Evolutionary conservation across 192 early-diverging fungal genomes (phyloP).

Genomic region (Coemansia reversa): DNA sequence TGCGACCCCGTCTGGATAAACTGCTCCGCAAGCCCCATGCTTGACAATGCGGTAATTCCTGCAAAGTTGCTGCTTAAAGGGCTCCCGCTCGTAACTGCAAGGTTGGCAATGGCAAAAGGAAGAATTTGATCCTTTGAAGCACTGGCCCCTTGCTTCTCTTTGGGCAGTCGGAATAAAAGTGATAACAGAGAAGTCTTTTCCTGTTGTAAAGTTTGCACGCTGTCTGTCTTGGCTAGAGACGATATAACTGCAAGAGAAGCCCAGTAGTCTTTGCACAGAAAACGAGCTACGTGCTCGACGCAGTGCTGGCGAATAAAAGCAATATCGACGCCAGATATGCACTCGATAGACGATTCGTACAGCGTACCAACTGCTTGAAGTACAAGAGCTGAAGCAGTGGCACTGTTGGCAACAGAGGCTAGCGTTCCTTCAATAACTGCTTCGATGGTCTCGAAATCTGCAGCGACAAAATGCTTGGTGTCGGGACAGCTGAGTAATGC

Average conservation of each 20-base stretch:
- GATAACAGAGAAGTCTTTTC: slow-evolving; percentile 27
- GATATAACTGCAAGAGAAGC: slow-evolving; percentile 31
- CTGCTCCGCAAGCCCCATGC: slow-evolving; percentile 51
- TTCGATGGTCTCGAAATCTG: slow-evolving; percentile 26
- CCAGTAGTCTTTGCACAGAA: slow-evolving; percentile 37
- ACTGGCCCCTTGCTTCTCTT: slow-evolving; percentile 22
- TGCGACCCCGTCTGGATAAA: slow-evolving; percentile 31
- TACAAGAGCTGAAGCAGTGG: slow-evolving; percentile 18
- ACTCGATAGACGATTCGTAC: background rate
- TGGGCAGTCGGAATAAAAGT: slow-evolving; percentile 28
- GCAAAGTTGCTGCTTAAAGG: background rate
- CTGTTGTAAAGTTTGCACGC: slow-evolving; percentile 17
- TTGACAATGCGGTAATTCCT: background rate
- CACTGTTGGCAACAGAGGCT: slow-evolving; percentile 15
- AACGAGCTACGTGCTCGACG: slow-evolving; percentile 15
- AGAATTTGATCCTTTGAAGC: slow-evolving; percentile 9
- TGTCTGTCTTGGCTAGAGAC: slow-evolving; percentile 14
- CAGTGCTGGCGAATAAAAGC: slow-evolving; percentile 4
- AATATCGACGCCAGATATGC: background rate
- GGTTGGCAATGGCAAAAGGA: slow-evolving; percentile 25
- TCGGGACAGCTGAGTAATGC: slow-evolving; percentile 29
- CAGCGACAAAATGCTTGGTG: slow-evolving; percentile 26
- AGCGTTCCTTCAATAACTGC: slow-evolving; percentile 43
- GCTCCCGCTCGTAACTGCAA: slow-evolving; percentile 14
- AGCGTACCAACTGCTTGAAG: slow-evolving; percentile 26